Percentiles rank a stretch among this genome's conserved stretches.
Evolutionary conservation across 2,329 filamentous ascomycete genomes (phyloP).

Genomic region (Fusarium decemcellulare): DNA sequence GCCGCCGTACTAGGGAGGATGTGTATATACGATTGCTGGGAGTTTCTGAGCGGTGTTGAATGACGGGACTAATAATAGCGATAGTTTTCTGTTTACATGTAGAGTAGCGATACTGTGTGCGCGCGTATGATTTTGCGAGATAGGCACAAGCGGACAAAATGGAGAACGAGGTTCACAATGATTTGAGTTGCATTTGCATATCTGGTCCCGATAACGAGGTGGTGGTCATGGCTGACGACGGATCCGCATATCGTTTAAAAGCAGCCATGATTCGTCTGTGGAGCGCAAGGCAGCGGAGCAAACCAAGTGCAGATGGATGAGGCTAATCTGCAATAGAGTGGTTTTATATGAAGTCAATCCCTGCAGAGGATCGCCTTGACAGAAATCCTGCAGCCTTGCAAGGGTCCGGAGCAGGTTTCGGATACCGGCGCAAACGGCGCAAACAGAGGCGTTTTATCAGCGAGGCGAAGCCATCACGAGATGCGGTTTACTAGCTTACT

Average conservation of each 20-base stretch:
- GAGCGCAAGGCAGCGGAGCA: background rate
- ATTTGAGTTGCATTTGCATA: background rate
- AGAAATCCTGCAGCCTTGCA: slow-evolving; percentile 24
- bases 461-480: no score
- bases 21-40: slow-evolving; percentile 19
- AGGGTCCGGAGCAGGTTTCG: slow-evolving; percentile 33
- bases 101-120: slow-evolving; percentile 29
- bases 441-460: background rate
- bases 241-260: background rate
- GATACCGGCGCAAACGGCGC: slow-evolving; percentile 7
- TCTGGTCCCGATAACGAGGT: background rate
- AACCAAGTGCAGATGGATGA: background rate
- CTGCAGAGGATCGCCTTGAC: slow-evolving; percentile 7
- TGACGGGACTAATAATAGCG: slow-evolving; percentile 30
- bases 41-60: slow-evolving; percentile 12
- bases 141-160: slow-evolving; percentile 24
- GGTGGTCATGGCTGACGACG: background rate
- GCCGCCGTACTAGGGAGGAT: slow-evolving; percentile 62
- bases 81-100: slow-evolving; percentile 30
- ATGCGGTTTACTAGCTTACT: no score
- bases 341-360: slow-evolving; percentile 4
- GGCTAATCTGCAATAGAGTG: slow-evolving; percentile 5
- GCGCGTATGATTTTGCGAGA: slow-evolving; percentile 27
- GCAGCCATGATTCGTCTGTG: background rate
- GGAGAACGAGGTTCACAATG: slow-evolving; percentile 11